A percentile compares a stretch with the other conserved stretches of the same genome.
Evolutionary conservation across 306 rosid species (phyloP).

Genomic region (Heteromeles arbutifolia): DNA sequence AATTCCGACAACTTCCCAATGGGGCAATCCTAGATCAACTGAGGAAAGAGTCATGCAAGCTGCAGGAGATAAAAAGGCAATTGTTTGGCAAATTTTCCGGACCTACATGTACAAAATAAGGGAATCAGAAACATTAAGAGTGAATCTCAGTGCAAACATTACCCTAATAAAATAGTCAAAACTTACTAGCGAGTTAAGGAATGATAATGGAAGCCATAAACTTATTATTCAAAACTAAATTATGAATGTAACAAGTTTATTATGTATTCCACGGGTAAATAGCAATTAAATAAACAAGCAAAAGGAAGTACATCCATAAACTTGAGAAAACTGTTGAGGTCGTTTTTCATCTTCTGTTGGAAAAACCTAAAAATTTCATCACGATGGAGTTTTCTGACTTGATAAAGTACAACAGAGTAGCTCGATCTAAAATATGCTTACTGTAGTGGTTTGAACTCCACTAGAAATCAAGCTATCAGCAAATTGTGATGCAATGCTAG

Average conservation of each 20-base stretch:
- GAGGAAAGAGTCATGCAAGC: slow-evolving; percentile 96
- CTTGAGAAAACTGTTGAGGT: background rate
- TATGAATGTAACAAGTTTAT: background rate
- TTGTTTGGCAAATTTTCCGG: slow-evolving; percentile 93
- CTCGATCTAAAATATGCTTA: slow-evolving; percentile 16
- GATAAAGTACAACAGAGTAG: background rate
- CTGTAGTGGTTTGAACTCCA: slow-evolving; percentile 87
- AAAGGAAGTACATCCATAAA: background rate
- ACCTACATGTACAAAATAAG: slow-evolving; percentile 43
- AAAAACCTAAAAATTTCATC: background rate
- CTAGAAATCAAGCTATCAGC: slow-evolving; percentile 83
- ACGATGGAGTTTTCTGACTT: background rate
- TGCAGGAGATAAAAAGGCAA: slow-evolving; percentile 95
- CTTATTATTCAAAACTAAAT: background rate
- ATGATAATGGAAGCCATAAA: background rate
- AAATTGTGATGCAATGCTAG: slow-evolving; percentile 61
- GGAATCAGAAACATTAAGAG: background rate
- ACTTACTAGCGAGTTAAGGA: background rate
- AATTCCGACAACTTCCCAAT: slow-evolving; percentile 85
- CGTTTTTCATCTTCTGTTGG: background rate
- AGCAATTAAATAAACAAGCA: background rate
- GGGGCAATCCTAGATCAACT: slow-evolving; percentile 90
- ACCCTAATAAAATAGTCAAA: background rate
- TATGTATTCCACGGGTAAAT: background rate
- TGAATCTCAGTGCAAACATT: background rate